These are phyloP conservation scores for Trametes pubescens DNA, from an alignment of 1,284 basidiomycete genomes.

Conservation along the genomic window DNA sequence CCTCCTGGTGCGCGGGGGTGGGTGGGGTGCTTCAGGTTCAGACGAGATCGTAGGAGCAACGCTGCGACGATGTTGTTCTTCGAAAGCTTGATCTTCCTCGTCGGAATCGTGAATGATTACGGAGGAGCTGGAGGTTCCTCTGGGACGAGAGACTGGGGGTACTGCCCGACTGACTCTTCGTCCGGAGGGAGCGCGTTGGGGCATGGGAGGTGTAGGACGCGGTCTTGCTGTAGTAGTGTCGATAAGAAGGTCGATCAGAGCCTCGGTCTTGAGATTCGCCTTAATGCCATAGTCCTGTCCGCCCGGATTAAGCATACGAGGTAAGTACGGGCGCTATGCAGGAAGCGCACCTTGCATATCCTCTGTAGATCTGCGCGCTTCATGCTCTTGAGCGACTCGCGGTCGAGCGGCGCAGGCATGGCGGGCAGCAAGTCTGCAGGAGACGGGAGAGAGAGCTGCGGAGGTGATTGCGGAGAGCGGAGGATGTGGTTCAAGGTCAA, in stretches of 20 bases:
- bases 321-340: slow-evolving; percentile 4
- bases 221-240: slow-evolving; percentile 50
- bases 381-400: slow-evolving; percentile 66
- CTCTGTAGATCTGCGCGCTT: slow-evolving; percentile 76
- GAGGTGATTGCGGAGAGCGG: slow-evolving; percentile 7
- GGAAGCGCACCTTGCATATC: slow-evolving; percentile 72
- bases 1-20: slow-evolving; percentile 62
- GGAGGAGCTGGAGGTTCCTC: slow-evolving; percentile 51
- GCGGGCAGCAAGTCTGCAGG: slow-evolving; percentile 13
- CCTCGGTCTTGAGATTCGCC: slow-evolving; percentile 81
- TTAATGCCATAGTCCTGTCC: slow-evolving; percentile 76
- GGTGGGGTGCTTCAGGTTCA: slow-evolving; percentile 32
- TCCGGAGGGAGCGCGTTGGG: slow-evolving; percentile 41
- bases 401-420: slow-evolving; percentile 62
- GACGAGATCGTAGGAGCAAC: slow-evolving; percentile 21
- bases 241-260: slow-evolving; percentile 75
- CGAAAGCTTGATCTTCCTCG: slow-evolving; percentile 48
- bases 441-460: slow-evolving; percentile 16
- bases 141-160: slow-evolving; percentile 41
- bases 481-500: slow-evolving; percentile 27
- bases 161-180: slow-evolving; percentile 45
- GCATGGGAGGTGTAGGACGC: slow-evolving; percentile 28
- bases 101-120: slow-evolving; percentile 59
- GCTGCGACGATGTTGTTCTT: slow-evolving; percentile 12
- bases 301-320: slow-evolving; percentile 33